A percentile compares a stretch with the other conserved stretches of the same genome.
Conservation (phyloP, 345 rosid species). For the Nephelium lappaceum region DNA sequence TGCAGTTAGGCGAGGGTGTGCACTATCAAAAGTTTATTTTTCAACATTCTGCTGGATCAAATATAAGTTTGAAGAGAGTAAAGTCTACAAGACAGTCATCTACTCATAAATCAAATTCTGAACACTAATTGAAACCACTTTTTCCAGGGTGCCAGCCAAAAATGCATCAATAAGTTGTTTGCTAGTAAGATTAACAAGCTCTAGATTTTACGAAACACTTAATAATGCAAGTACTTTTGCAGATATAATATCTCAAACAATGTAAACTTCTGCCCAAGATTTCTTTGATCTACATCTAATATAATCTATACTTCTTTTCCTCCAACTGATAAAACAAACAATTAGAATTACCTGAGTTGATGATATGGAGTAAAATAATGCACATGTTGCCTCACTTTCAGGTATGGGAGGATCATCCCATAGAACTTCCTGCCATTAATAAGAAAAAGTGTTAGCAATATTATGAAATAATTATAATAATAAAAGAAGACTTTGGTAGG, state of each 20-base stretch:
- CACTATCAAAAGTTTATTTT: background rate
- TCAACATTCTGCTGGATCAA: background rate
- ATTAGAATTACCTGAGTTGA: slow-evolving; percentile 72
- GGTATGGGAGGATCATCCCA: slow-evolving; percentile 91
- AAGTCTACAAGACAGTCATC: background rate
- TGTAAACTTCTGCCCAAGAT: background rate
- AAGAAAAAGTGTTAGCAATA: slow-evolving; percentile 10
- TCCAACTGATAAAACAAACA: background rate
- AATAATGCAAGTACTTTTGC: background rate
- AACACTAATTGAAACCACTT: background rate
- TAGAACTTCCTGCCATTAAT: slow-evolving; percentile 73
- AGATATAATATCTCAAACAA: background rate
- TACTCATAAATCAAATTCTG: background rate
- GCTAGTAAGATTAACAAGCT: slow-evolving; percentile 6
- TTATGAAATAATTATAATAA: background rate
- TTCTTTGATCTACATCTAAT: slow-evolving; percentile 2
- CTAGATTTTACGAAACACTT: background rate
- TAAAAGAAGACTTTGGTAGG: slow-evolving; percentile 7
- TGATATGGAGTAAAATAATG: slow-evolving; percentile 95
- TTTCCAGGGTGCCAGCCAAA: background rate
- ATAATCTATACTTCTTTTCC: background rate
- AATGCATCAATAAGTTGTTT: background rate
- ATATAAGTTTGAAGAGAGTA: background rate
- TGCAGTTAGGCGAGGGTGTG: slow-evolving; percentile 15
- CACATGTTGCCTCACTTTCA: slow-evolving; percentile 76